Conservation (phyloP, 1,139 yeast genomes). For the Pneumocystis oryctolagi region DNA sequence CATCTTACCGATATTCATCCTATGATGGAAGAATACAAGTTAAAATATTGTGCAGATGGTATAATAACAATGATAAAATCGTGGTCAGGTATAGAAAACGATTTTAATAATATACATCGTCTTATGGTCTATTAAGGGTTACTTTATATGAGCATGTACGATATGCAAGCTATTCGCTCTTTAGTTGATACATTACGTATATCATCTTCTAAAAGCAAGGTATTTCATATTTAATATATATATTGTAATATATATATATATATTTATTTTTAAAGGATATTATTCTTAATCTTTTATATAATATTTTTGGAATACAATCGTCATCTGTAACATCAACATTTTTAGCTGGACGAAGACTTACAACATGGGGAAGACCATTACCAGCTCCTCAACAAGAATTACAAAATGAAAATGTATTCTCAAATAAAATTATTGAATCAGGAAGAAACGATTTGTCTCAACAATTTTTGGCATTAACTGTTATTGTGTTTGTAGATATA, state of each 20-base stretch:
- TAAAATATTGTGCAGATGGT: constrained; percentile 50
- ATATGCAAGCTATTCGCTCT: constrained; percentile 43
- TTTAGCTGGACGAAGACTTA: constrained; percentile 25
- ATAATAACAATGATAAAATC: constrained; percentile 49
- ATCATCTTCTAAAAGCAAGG: constrained; percentile 30
- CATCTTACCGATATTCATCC: constrained; percentile 42
- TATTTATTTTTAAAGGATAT: constrained; percentile 28
- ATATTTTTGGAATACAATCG: constrained; percentile 46
- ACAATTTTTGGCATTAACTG: constrained; percentile 50
- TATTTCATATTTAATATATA: background rate
- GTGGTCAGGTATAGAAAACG: constrained; percentile 38
- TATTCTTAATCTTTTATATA: constrained; percentile 45
- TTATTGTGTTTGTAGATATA: constrained; percentile 41
- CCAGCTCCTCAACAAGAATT: constrained; percentile 4
- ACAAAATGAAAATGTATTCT: background rate
- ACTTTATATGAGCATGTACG: constrained; percentile 45
- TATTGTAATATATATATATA: background rate
- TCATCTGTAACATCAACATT: constrained; percentile 42
- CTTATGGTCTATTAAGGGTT: constrained; percentile 28
- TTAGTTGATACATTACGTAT: constrained; percentile 49
- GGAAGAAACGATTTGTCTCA: constrained; percentile 18
- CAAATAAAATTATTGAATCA: background rate
- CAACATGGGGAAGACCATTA: constrained; percentile 13
- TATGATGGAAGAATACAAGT: constrained; percentile 36
- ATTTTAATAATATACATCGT: background rate